These are phyloP conservation scores for Rhexocercosporidium sp. DNA, from an alignment of 2,329 filamentous ascomycete genomes.

Conservation along the genomic window DNA sequence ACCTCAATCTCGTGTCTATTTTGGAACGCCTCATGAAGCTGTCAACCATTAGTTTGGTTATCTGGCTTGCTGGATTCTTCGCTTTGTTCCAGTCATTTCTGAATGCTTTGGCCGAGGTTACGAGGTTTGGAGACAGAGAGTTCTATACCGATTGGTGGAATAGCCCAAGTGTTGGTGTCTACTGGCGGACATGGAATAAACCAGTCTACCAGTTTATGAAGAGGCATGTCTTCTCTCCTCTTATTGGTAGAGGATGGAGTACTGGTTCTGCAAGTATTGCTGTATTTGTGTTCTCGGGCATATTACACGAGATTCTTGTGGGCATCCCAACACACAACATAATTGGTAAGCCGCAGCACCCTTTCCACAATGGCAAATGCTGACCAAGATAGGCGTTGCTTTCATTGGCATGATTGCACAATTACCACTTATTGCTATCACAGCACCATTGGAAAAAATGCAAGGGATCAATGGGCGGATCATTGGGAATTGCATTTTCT, in stretches of 20 bases:
- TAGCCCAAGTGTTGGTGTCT: constrained; percentile 79
- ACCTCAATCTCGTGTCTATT: constrained; percentile 80
- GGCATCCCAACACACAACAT: constrained; percentile 95
- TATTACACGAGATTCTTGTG: constrained; percentile 91
- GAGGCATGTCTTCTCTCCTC: constrained; percentile 87
- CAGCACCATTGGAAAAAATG: constrained; percentile 79
- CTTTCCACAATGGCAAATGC: constrained; percentile 18
- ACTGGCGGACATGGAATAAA: constrained; percentile 98
- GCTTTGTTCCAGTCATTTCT: constrained; percentile 92
- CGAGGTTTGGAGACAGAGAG: constrained; percentile 87
- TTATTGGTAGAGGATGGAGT: constrained; percentile 83
- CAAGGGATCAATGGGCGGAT: constrained; percentile 76
- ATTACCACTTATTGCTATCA: constrained; percentile 84
- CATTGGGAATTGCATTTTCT: constrained; percentile 92
- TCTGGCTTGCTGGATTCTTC: constrained; percentile 98
- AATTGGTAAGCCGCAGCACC: constrained; percentile 63
- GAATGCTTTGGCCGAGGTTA: constrained; percentile 89
- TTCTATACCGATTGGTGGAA: constrained; percentile 99
- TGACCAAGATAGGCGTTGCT: constrained; percentile 69
- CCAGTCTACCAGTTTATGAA: constrained; percentile 98
- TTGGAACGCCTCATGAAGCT: constrained; percentile 91
- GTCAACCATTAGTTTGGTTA: constrained; percentile 91
- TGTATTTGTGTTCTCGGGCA: constrained; percentile 87
- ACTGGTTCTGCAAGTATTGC: constrained; percentile 72
- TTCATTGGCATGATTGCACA: constrained; percentile 95